Evolutionary conservation across 1,139 yeast species (phyloP).

Genomic region (Yamadazyma sp.): DNA sequence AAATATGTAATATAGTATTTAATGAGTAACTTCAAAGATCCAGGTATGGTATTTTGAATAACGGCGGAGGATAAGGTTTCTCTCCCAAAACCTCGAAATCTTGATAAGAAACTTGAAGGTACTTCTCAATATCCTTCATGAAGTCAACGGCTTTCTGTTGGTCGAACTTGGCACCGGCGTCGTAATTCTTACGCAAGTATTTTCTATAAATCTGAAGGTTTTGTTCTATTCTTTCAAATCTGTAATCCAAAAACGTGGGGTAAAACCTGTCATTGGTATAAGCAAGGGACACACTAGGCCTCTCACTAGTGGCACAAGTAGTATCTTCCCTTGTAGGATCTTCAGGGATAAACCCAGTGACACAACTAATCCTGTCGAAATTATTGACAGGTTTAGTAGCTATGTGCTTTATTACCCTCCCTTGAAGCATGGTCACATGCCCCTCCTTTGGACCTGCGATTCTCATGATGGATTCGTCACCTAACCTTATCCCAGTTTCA

Average conservation of each 20-base stretch:
- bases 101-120: constrained; percentile 35
- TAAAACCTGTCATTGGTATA: constrained; percentile 40
- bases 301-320: constrained; percentile 39
- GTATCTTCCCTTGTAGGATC: constrained; percentile 37
- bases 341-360: constrained; percentile 43
- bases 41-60: constrained; percentile 14
- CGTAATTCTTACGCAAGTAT: constrained; percentile 18
- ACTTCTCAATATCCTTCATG: constrained; percentile 35
- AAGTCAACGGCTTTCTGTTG: constrained; percentile 26
- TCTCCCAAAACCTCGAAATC: constrained; percentile 38
- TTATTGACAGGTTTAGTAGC: constrained; percentile 30
- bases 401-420: constrained; percentile 25
- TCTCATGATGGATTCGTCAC: constrained; percentile 19
- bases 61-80: constrained; percentile 21
- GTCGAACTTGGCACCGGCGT: constrained; percentile 30
- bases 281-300: constrained; percentile 37
- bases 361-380: constrained; percentile 35
- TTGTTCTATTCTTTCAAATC: constrained; percentile 33
- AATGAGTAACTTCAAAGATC: neutral
- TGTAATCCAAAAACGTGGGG: constrained; percentile 42
- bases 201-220: constrained; percentile 28
- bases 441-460: constrained; percentile 17
- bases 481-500: constrained; percentile 31
- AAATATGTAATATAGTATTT: neutral
- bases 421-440: constrained; percentile 50